phyloP scores from a whole-genome alignment of 495 filamentous ascomycete species.

The Darksidea phi region DNA sequence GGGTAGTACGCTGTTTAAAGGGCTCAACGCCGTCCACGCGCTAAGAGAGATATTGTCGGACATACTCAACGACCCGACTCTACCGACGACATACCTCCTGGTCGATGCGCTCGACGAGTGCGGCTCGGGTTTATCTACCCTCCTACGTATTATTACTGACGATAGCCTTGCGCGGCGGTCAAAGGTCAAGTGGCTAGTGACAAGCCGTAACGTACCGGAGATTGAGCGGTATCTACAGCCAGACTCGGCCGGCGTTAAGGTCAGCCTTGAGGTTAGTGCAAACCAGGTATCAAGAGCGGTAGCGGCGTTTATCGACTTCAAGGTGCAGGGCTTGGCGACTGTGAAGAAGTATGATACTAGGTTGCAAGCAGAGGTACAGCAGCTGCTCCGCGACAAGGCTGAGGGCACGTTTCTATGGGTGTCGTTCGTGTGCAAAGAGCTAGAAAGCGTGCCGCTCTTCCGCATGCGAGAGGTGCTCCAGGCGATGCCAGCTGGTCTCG shows the following conservation, averaged over 20 bases:
- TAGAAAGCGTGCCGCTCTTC: constrained; percentile 18
- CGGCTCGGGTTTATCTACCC: constrained; percentile 4
- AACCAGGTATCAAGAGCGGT: constrained; percentile 19
- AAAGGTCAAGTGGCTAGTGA: constrained; percentile 46
- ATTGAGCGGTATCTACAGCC: constrained; percentile 43
- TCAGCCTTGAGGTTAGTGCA: constrained; percentile 41
- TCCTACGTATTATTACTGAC: constrained; percentile 35
- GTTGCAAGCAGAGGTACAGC: not conserved
- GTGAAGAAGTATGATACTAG: constrained; percentile 32
- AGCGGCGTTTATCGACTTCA: constrained; percentile 41
- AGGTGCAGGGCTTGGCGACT: constrained; percentile 29
- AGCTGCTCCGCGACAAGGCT: constrained; percentile 14
- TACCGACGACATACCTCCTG: constrained; percentile 40
- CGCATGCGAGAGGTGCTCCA: not conserved
- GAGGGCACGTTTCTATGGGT: constrained; percentile 25
- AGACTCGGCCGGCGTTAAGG: constrained; percentile 18
- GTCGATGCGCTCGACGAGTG: constrained; percentile 23
- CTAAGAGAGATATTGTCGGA: constrained; percentile 40
- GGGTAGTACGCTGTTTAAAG: constrained; percentile 42
- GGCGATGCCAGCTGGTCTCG: constrained; percentile 38
- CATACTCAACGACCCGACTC: constrained; percentile 42
- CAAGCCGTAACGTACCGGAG: constrained; percentile 41
- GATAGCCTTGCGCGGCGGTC: constrained; percentile 10
- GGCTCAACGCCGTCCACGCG: constrained; percentile 41
- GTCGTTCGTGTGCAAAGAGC: constrained; percentile 31